These are phyloP conservation scores for Mycena latifolia DNA, from an alignment of 768 basidiomycete genomes.

Conservation along the genomic window DNA sequence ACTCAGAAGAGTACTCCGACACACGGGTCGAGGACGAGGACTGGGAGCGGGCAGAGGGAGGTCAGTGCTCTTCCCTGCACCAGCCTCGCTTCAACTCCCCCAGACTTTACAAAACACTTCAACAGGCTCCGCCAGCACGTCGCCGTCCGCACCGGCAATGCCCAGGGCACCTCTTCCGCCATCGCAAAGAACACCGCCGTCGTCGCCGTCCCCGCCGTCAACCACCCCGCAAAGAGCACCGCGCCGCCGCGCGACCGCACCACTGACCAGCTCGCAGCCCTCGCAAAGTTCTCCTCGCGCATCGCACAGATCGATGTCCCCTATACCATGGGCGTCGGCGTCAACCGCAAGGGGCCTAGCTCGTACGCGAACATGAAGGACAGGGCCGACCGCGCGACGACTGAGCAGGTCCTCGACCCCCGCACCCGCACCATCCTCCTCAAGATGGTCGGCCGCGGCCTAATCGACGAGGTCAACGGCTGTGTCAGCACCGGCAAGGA, in stretches of 20 bases:
- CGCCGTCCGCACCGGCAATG: slow-evolving; percentile 82
- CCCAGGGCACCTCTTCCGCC: slow-evolving; percentile 68
- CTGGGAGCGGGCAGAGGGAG: slow-evolving; percentile 89
- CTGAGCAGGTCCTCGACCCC: slow-evolving; percentile 96
- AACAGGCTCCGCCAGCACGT: slow-evolving; percentile 95
- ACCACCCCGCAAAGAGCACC: slow-evolving; percentile 62
- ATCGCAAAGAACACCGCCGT: slow-evolving; percentile 62
- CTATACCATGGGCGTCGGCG: slow-evolving; percentile 76
- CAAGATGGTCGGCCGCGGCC: slow-evolving; percentile 93
- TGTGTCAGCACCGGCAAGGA: slow-evolving; percentile 99
- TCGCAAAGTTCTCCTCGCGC: slow-evolving; percentile 83
- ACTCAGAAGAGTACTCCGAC: slow-evolving; percentile 65
- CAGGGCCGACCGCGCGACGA: slow-evolving; percentile 96
- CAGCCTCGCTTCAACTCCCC: slow-evolving; percentile 24
- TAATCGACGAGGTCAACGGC: slow-evolving; percentile 93
- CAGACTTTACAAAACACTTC: slow-evolving; percentile 99
- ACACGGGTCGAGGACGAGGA: slow-evolving; percentile 87
- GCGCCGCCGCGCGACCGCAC: slow-evolving; percentile 67
- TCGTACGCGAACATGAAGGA: slow-evolving; percentile 93
- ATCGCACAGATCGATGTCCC: slow-evolving; percentile 82
- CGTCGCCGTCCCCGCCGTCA: slow-evolving; percentile 77
- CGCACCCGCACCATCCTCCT: slow-evolving; percentile 94
- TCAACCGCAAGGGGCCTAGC: slow-evolving; percentile 94
- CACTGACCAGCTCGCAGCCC: slow-evolving; percentile 77
- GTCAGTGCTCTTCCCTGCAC: slow-evolving; percentile 52